Evolutionary conservation across 306 rosid genomes (phyloP).

Genomic region (Cicer chorassanicum): DNA sequence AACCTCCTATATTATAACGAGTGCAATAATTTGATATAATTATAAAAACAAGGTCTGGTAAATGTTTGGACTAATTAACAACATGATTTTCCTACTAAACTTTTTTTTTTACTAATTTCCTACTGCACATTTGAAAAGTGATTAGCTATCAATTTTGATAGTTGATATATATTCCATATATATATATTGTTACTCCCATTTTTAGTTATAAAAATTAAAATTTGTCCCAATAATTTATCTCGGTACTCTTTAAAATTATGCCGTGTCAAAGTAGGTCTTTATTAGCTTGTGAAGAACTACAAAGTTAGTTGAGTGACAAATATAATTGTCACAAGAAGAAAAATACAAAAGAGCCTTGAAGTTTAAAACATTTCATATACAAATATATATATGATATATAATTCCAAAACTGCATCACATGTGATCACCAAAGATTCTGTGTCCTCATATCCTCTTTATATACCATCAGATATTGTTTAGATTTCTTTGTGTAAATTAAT

Average conservation of each 20-base stretch:
- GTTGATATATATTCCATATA: no score
- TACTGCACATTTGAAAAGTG: not conserved
- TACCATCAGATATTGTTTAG: constrained; percentile 35
- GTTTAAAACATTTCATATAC: constrained; percentile 40
- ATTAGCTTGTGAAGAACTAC: constrained; percentile 20
- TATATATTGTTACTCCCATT: not conserved
- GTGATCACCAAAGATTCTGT: constrained; percentile 55
- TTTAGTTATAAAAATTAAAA: not conserved
- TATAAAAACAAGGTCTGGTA: not conserved
- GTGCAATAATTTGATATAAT: not conserved
- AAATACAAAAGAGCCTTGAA: constrained; percentile 43
- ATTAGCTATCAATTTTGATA: not conserved
- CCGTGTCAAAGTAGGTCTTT: constrained; percentile 38
- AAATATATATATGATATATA: constrained; percentile 22
- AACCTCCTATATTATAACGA: no score
- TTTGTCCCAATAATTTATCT: not conserved
- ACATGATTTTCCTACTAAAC: not conserved
- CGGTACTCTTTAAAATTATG: constrained; percentile 12
- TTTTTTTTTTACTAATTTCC: not conserved
- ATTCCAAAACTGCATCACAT: constrained; percentile 59
- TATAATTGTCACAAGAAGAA: constrained; percentile 34
- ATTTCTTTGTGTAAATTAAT: constrained; percentile 40
- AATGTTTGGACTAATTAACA: not conserved
- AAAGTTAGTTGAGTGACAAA: constrained; percentile 36
- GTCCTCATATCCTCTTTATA: constrained; percentile 50